phyloP scores from a whole-genome alignment of 1,284 basidiomycete genomes.

The Mycena sp. region DNA sequence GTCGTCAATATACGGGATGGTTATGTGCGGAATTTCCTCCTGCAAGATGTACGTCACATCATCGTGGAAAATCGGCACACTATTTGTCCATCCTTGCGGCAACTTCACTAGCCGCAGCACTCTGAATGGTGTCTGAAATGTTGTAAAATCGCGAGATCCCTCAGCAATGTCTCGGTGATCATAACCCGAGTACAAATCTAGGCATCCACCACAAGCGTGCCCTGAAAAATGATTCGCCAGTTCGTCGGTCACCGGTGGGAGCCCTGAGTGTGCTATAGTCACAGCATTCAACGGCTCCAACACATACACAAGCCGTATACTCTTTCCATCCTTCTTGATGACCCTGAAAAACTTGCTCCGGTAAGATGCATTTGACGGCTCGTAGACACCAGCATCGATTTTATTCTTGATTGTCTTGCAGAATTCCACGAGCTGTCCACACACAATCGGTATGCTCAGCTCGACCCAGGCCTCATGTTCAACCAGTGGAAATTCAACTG shows the following conservation, averaged over 20 bases:
- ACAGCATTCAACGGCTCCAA: background rate
- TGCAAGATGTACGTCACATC: constrained; percentile 40
- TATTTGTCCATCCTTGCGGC: constrained; percentile 45
- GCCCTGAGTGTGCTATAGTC: too few relatives aligned
- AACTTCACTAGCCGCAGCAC: constrained; percentile 34
- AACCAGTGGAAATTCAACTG: too few relatives aligned
- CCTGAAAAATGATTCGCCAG: constrained; percentile 24
- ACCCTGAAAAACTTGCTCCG: constrained; percentile 1
- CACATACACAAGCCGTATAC: background rate
- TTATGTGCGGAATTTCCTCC: constrained; percentile 35
- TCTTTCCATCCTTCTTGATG: background rate
- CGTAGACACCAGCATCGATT: too few relatives aligned
- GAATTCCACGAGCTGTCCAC: too few relatives aligned
- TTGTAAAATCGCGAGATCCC: constrained; percentile 36
- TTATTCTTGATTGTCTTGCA: too few relatives aligned
- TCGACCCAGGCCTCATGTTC: too few relatives aligned
- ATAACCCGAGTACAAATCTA: constrained; percentile 38
- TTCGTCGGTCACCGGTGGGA: too few relatives aligned
- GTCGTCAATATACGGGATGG: constrained; percentile 40
- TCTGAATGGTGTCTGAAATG: constrained; percentile 39
- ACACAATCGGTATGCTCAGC: too few relatives aligned
- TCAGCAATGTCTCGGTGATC: constrained; percentile 32
- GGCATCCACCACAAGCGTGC: constrained; percentile 28
- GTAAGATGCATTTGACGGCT: too few relatives aligned
- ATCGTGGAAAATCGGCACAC: constrained; percentile 40